Evolutionary conservation across 768 basidiomycete genomes (phyloP).

Genomic region (Exidia glandulosa): DNA sequence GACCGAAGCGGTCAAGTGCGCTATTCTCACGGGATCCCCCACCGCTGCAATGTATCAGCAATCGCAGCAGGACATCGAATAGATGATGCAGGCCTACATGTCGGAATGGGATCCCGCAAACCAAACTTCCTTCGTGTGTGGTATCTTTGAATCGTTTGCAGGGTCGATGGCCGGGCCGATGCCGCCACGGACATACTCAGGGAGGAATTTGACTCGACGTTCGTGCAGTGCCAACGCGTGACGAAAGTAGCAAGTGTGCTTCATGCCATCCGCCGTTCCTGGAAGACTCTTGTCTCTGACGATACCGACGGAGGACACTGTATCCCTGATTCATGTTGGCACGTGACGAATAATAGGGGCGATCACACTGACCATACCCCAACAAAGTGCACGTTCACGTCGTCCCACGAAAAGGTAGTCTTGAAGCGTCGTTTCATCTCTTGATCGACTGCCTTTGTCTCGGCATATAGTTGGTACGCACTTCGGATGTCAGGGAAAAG

Average conservation of each 20-base stretch:
- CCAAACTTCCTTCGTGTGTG: constrained; percentile 29
- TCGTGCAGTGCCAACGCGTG: constrained; percentile 40
- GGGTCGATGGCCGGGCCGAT: constrained; percentile 10
- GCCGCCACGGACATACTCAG: constrained; percentile 25
- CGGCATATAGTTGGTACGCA: no score
- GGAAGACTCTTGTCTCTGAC: constrained; percentile 21
- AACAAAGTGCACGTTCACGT: no score
- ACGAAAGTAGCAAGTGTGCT: constrained; percentile 31
- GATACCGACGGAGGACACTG: constrained; percentile 29
- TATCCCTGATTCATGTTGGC: no score
- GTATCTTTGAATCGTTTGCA: constrained; percentile 10
- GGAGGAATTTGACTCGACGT: constrained; percentile 35
- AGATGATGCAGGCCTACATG: constrained; percentile 21
- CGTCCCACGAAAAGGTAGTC: no score
- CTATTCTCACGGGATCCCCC: constrained; percentile 10
- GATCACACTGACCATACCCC: no score
- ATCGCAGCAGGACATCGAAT: no score
- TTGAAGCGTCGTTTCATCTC: no score
- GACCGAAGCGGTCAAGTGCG: constrained; percentile 4
- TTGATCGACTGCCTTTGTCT: constrained; percentile 2
- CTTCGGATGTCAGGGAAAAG: no score
- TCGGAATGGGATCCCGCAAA: constrained; percentile 31
- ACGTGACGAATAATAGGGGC: no score
- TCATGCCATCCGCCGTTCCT: constrained; percentile 14
- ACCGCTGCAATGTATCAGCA: constrained; percentile 8